Evolutionary conservation across 2,329 filamentous ascomycete species (phyloP), one percentile per base, ranked within the genome.

Genomic region (Neonectria hederae): DNA sequence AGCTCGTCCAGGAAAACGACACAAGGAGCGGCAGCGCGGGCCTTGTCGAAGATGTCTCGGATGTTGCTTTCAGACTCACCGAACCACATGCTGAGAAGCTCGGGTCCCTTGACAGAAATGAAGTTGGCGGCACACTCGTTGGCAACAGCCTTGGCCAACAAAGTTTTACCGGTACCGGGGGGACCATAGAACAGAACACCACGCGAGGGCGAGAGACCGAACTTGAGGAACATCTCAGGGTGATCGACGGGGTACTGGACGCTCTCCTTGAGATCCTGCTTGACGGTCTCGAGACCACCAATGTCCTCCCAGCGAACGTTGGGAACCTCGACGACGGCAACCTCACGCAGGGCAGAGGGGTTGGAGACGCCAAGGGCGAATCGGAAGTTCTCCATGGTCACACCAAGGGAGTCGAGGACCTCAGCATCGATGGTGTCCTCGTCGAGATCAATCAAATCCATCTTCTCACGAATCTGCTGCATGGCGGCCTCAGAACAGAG

Each of bases 391-490:
- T 99, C 96, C 93, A 98, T 98, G 67, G 96, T 99, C 53, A 99
- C 96, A 79, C 96, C 96, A 51, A 99, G 90, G 49, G 96, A 98
- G 83, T 99, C 96, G 59, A 99, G 89, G 56, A 99, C 96, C 84
- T 99, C 96, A 30, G 96, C 96, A 75, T 99, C 96, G 68, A 99
- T 99, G 67, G 96, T 99, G 77, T 99, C 96, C 84, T 99, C 96
- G 70, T 99, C 96, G 35, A 99, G 88, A 82, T 99, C 96, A 73
- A 99, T 99, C 69, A 99, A 89, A 79, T 99, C 96, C 96, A 99
- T 99, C 91, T 99, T 99, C 84, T 99, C 96, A 84, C 96, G 95
- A 82, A 99, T 99, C 84, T 99, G 96, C 82, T 99, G 96, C 96
- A 99, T 99, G 69, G 96, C 96, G 78, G 96, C 96, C 83, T 99